These are phyloP conservation scores for Purshia tridentata DNA, from an alignment of 306 rosid genomes.

Conservation along the genomic window DNA sequence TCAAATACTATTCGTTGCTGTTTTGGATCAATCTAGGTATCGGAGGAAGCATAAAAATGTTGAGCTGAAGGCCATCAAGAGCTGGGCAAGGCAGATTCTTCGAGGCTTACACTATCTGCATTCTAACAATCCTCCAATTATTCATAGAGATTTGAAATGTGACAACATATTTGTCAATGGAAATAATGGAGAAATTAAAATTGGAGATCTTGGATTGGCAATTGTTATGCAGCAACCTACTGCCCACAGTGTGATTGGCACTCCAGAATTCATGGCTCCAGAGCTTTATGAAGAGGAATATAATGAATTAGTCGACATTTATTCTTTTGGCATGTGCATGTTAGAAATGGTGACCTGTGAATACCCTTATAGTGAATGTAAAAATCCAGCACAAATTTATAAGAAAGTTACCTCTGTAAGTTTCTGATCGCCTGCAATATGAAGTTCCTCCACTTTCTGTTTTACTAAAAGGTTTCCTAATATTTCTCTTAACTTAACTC, in stretches of 20 bases:
- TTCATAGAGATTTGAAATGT: conserved; percentile 92
- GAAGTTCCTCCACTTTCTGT: not conserved
- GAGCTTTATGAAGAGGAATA: conserved; percentile 96
- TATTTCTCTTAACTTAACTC: not conserved
- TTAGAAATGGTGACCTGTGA: conserved; percentile 87
- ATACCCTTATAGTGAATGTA: conserved; percentile 90
- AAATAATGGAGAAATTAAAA: conserved; percentile 75
- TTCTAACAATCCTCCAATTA: conserved; percentile 69
- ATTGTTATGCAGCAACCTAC: conserved; percentile 80
- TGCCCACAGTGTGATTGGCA: conserved; percentile 87
- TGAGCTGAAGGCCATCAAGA: conserved; percentile 81
- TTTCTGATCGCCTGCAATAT: conserved; percentile 13
- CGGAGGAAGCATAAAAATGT: conserved; percentile 68
- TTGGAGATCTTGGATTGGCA: conserved; percentile 96
- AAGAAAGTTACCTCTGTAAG: conserved; percentile 92
- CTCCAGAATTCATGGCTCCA: conserved; percentile 98
- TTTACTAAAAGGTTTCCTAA: conserved; percentile 5
- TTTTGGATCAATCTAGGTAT: conserved; percentile 50
- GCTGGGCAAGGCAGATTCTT: conserved; percentile 95
- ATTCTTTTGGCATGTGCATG: conserved; percentile 96
- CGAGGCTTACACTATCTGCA: conserved; percentile 76
- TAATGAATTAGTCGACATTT: conserved; percentile 84
- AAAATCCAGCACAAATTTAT: conserved; percentile 83
- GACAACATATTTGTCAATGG: conserved; percentile 92
- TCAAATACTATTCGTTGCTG: conserved; percentile 2